A percentile compares a stretch with the other conserved stretches of the same genome.
Conservation (phyloP, 2,329 filamentous ascomycete genomes). For the Trichoderma atroviride region DNA sequence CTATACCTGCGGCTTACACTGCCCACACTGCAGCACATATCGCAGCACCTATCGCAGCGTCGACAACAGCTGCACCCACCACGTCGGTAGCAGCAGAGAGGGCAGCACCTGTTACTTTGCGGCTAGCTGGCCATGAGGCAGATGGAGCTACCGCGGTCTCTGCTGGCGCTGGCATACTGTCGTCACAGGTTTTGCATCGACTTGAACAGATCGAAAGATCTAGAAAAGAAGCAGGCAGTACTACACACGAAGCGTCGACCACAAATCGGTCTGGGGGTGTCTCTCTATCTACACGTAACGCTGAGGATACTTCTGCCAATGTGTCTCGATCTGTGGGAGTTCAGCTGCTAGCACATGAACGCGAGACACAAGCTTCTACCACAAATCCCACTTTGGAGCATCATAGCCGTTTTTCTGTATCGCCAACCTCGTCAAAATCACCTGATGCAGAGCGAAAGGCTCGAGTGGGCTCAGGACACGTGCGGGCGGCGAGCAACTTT, state of each 20-base stretch:
- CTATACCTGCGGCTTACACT: neutral
- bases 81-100: conserved; percentile 62
- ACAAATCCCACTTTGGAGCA: neutral
- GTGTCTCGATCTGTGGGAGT: conserved; percentile 23
- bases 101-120: conserved; percentile 63
- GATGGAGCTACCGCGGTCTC: neutral
- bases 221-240: neutral
- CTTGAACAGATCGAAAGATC: neutral
- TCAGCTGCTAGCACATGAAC: conserved; percentile 27
- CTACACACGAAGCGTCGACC: neutral
- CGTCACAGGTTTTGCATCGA: neutral
- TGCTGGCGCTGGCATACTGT: neutral
- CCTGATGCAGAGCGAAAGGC: neutral
- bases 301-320: neutral
- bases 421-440: conserved; percentile 16
- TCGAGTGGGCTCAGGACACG: neutral
- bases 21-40: neutral
- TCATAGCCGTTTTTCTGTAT: conserved; percentile 26
- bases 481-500: conserved; percentile 13
- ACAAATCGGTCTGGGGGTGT: neutral
- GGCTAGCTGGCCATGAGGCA: conserved; percentile 36
- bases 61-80: conserved; percentile 29
- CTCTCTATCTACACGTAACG: neutral
- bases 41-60: neutral
- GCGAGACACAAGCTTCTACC: neutral